These are phyloP conservation scores for Kwoniella sp. DNA, from an alignment of 768 basidiomycete species.

Conservation along the genomic window DNA sequence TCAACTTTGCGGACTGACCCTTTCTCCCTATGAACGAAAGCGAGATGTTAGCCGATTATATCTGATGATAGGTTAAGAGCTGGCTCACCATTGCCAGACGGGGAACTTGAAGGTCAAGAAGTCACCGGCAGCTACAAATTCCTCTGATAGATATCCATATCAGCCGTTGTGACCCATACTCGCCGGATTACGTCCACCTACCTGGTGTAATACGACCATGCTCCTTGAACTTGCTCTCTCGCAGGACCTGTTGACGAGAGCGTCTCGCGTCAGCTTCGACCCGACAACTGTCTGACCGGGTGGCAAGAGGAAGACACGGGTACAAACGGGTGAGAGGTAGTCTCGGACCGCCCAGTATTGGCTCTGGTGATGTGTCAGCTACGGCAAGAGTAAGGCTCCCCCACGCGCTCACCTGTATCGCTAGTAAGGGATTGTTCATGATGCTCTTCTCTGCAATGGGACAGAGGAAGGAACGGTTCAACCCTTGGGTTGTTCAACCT, in stretches of 20 bases:
- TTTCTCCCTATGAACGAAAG: constrained; percentile 65
- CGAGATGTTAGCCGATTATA: constrained; percentile 3
- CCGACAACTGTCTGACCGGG: too few species aligned
- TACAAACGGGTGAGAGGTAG: constrained; percentile 61
- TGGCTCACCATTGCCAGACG: constrained; percentile 85
- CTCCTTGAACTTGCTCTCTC: constrained; percentile 98
- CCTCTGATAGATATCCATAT: constrained; percentile 59
- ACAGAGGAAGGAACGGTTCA: neutral
- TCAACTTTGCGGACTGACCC: constrained; percentile 51
- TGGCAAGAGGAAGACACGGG: neutral
- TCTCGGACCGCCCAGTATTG: constrained; percentile 92
- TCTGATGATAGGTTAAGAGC: neutral
- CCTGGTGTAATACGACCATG: constrained; percentile 93
- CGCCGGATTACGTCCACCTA: constrained; percentile 40
- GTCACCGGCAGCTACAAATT: constrained; percentile 96
- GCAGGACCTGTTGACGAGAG: constrained; percentile 61
- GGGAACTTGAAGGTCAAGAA: constrained; percentile 97
- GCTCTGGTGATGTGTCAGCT: constrained; percentile 57
- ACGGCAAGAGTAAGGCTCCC: too few species aligned
- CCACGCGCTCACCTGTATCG: constrained; percentile 46
- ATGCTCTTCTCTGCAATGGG: neutral
- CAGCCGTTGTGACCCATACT: neutral
- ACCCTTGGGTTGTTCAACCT: too few species aligned
- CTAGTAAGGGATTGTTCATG: constrained; percentile 48
- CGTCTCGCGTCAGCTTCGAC: too few species aligned